Percentiles rank a stretch among this genome's conserved stretches.
These are phyloP conservation scores for Chaetoceros muelleri DNA, from an alignment of 108 stramenopile species.

Conservation along the genomic window DNA sequence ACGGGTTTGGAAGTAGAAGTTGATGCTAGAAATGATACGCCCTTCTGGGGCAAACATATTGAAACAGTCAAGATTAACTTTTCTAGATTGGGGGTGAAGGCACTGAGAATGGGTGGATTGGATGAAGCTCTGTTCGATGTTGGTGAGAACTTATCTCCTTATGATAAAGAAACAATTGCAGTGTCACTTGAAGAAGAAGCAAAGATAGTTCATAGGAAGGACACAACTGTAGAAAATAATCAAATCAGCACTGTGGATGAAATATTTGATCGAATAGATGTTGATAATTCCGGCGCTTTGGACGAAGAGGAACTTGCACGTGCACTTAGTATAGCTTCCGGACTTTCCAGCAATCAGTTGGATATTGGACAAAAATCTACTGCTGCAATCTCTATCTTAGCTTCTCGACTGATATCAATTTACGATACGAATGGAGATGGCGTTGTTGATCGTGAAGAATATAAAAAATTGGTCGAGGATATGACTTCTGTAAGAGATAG, in stretches of 20 bases:
- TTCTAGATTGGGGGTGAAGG: slow-evolving; percentile 59
- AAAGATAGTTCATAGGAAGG: background rate
- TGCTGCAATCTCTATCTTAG: slow-evolving; percentile 37
- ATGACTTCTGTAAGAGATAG: slow-evolving; percentile 56
- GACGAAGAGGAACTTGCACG: slow-evolving; percentile 63
- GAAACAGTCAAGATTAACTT: slow-evolving; percentile 68
- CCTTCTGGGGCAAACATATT: slow-evolving; percentile 61
- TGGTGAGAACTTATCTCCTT: background rate
- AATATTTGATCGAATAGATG: slow-evolving; percentile 72
- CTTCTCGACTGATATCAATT: slow-evolving; percentile 48
- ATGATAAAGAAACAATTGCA: background rate
- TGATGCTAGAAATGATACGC: slow-evolving; percentile 30
- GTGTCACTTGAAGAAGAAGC: background rate
- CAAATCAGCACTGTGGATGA: slow-evolving; percentile 44
- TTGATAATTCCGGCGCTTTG: slow-evolving; percentile 63
- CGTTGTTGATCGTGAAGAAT: slow-evolving; percentile 75
- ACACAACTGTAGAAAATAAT: background rate
- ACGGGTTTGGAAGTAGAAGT: slow-evolving; percentile 55
- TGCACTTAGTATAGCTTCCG: slow-evolving; percentile 55
- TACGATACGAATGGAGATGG: slow-evolving; percentile 81
- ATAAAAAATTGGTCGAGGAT: slow-evolving; percentile 72
- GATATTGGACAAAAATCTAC: slow-evolving; percentile 15
- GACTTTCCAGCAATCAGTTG: slow-evolving; percentile 10
- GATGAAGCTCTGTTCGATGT: slow-evolving; percentile 7
- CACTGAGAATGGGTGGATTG: slow-evolving; percentile 56